A percentile compares a stretch with the other conserved stretches of the same genome.
Evolutionary conservation across 2,329 filamentous ascomycete genomes (phyloP).

Genomic region (Aphanoascus verrucosus): DNA sequence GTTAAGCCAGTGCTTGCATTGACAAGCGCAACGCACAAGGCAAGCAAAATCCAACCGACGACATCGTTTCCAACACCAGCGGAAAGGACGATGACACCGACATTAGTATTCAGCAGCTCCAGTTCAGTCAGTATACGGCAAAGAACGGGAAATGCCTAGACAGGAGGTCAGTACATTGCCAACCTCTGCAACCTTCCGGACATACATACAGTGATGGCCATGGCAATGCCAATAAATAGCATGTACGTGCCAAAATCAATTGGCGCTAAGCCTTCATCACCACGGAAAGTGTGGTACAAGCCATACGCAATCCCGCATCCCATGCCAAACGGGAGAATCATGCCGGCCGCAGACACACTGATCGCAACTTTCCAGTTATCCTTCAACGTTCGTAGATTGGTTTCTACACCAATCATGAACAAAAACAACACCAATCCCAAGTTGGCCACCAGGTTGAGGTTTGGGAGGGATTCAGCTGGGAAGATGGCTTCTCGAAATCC

Average conservation of each 20-base stretch:
- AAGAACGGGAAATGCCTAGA: constrained; percentile 67
- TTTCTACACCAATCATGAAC: constrained; percentile 79
- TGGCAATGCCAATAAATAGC: constrained; percentile 82
- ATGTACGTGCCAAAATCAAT: constrained; percentile 54
- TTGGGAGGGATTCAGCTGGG: constrained; percentile 61
- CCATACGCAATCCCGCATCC: constrained; percentile 73
- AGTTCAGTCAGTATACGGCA: constrained; percentile 89
- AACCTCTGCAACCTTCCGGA: background rate
- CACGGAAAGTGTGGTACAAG: constrained; percentile 61
- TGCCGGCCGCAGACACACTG: constrained; percentile 66
- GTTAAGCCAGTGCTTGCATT: constrained; percentile 75
- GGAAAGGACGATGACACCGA: constrained; percentile 68
- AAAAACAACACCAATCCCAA: constrained; percentile 74
- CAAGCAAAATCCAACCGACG: constrained; percentile 80
- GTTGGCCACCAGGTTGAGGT: constrained; percentile 67
- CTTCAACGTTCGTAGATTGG: constrained; percentile 65
- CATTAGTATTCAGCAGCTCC: constrained; percentile 53
- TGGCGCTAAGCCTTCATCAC: constrained; percentile 45
- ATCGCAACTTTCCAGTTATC: constrained; percentile 72
- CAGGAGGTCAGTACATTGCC: constrained; percentile 7
- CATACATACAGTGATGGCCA: constrained; percentile 67
- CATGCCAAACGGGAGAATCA: constrained; percentile 71
- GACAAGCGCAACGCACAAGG: constrained; percentile 83
- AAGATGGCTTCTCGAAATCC: constrained; percentile 69
- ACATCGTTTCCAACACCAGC: constrained; percentile 91